Evolutionary conservation across 179 eudicot species (phyloP).

Genomic region (Vitellaria paradoxa): DNA sequence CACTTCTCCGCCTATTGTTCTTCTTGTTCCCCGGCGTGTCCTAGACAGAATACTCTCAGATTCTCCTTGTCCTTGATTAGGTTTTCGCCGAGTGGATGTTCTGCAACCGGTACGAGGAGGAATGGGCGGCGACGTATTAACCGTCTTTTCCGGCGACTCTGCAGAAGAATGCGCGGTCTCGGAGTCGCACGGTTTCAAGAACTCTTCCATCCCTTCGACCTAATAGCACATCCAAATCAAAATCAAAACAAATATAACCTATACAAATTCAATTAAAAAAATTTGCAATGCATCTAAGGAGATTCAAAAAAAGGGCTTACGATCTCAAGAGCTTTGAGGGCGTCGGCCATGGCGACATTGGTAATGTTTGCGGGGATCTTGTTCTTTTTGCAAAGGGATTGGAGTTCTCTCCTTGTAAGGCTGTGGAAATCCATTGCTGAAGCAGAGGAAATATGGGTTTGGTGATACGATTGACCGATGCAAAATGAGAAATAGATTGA

Average conservation of each 20-base stretch:
- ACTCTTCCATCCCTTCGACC: slow-evolving; percentile 83
- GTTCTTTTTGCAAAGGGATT: slow-evolving; percentile 79
- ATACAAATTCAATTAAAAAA: not conserved
- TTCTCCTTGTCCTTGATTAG: slow-evolving; percentile 24
- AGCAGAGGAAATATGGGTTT: not conserved
- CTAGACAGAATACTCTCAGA: slow-evolving; percentile 35
- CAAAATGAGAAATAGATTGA: not conserved
- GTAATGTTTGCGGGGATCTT: slow-evolving; percentile 85
- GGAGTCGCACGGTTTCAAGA: slow-evolving; percentile 28
- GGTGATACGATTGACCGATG: not conserved
- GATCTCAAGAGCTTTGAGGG: slow-evolving; percentile 55
- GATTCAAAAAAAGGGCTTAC: slow-evolving; percentile 35
- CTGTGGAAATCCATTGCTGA: slow-evolving; percentile 70
- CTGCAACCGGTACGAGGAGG: slow-evolving; percentile 38
- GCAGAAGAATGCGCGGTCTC: slow-evolving; percentile 22
- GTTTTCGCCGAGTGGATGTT: slow-evolving; percentile 39
- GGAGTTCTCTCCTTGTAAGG: slow-evolving; percentile 72
- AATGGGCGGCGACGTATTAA: slow-evolving; percentile 32
- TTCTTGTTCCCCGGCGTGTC: slow-evolving; percentile 35
- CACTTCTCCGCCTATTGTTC: slow-evolving; percentile 16
- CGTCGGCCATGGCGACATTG: slow-evolving; percentile 83
- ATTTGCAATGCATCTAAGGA: not conserved
- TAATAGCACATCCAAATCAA: slow-evolving; percentile 20
- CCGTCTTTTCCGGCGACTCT: slow-evolving; percentile 48
- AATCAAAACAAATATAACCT: not conserved